Base-by-base conservation (phyloP, 75 land plant genomes). In the Sequoia sempervirens region DNA sequence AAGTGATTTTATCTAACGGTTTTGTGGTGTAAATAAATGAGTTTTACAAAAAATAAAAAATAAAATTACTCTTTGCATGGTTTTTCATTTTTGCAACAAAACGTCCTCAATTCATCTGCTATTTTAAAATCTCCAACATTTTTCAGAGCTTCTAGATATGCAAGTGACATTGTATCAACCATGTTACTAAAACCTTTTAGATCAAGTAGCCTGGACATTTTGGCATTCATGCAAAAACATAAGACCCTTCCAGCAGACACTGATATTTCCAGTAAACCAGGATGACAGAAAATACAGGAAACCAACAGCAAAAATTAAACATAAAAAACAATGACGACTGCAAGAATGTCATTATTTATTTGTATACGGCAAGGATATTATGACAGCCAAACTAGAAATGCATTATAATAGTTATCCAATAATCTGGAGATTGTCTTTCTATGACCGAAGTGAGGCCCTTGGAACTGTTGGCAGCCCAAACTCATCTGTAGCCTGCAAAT, bases 381-480 rank as follows among this genome's bases (percentile, higher is more conserved):
- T 12, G 73, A 32, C 73, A 70, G 12, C 14, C 13, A 32, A 15
- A 12, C 15, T 11, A 70, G 73, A 70, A 70, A 70, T 70, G 36
- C 30, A 70, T 70, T 32, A 32, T 70, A 70, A 32, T 30, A 3
- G 15, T 11, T 70, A 70, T 70, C 73, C 32, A 70, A 32, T 32
- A 70, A 70, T 70, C 15, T 70, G 73, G 73, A 70, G 37, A 70
- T 23, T 32, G 15, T 7, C 12, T 32, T 70, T 2, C 54, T 38
- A 81, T 6, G 82, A 81, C 40, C 98, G 97, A 58, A 96, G 45
- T 18, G 98, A 96, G 11, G 98, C 93, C 72, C 91, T 92, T 84
- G 98, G 98, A 53, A 95, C 97, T 79, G 97, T 80, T 23, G 98
- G 98, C 73, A 96, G 82, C 74, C 98, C 98, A 46, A 90, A 87